A percentile compares a stretch with the other conserved stretches of the same genome.
phyloP scores from a whole-genome alignment of 2,329 filamentous ascomycete genomes.

The Penicillium sp. region DNA sequence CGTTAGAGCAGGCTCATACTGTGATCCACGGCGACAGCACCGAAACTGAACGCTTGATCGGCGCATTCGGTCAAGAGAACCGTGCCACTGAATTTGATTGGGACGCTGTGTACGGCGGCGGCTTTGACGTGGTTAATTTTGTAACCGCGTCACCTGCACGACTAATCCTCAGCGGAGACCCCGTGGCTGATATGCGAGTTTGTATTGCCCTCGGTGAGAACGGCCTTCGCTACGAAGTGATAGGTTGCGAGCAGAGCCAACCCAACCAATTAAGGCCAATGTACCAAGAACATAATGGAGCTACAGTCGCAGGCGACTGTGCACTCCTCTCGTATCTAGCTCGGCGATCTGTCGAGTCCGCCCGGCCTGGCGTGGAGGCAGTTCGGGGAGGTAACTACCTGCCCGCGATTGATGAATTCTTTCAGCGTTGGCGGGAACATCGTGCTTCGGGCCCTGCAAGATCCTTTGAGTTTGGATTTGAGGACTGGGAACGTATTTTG shows the following conservation, averaged over 20 bases:
- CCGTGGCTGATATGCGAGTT: constrained; percentile 41
- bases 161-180: constrained; percentile 35
- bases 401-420: constrained; percentile 31
- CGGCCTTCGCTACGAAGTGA: constrained; percentile 37
- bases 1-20: constrained; percentile 57
- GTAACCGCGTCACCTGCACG: constrained; percentile 38
- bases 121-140: constrained; percentile 73
- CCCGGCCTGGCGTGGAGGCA: constrained; percentile 29
- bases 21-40: constrained; percentile 71
- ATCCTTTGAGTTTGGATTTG: constrained; percentile 21
- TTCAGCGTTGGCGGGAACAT: constrained; percentile 33
- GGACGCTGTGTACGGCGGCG: constrained; percentile 72
- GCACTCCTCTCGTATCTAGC: constrained; percentile 37
- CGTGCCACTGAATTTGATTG: constrained; percentile 70
- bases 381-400: constrained; percentile 33
- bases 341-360: constrained; percentile 19
- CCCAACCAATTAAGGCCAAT: constrained; percentile 16
- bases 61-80: constrained; percentile 85
- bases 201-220: constrained; percentile 42
- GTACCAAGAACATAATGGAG: constrained; percentile 34
- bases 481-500: constrained; percentile 37
- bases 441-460: neutral
- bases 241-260: neutral
- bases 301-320: constrained; percentile 31
- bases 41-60: constrained; percentile 67